A percentile compares a stretch with the other conserved stretches of the same genome.
Conservation (phyloP, 2,329 filamentous ascomycete genomes). For the Alternaria incomplexa region DNA sequence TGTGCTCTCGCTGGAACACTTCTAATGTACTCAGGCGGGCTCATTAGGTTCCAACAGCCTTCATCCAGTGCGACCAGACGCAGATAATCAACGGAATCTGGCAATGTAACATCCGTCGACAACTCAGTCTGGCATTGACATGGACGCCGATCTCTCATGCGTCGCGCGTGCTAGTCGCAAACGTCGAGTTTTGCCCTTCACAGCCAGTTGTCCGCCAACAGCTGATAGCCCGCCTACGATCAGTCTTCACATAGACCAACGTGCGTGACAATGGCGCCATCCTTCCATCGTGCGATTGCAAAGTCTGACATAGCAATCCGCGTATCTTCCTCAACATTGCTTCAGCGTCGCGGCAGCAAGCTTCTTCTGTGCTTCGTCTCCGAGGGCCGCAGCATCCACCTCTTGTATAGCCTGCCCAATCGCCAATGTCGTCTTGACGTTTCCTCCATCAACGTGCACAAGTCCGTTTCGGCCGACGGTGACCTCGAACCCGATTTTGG, state of each 20-base stretch:
- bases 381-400: slow-evolving; percentile 73
- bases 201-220: not conserved
- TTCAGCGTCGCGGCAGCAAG: slow-evolving; percentile 71
- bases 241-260: not conserved
- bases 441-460: slow-evolving; percentile 88
- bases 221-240: not conserved
- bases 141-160: not conserved
- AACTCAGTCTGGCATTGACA: not conserved
- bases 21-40: not conserved
- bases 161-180: not conserved
- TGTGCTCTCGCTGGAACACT: not conserved
- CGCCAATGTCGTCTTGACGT: slow-evolving; percentile 71
- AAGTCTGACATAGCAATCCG: not conserved
- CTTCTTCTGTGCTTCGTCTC: slow-evolving; percentile 71
- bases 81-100: not conserved
- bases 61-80: not conserved
- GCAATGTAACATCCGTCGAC: not conserved
- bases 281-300: not conserved
- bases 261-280: not conserved
- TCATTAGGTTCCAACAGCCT: not conserved
- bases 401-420: slow-evolving; percentile 80
- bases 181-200: not conserved
- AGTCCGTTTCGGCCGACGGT: slow-evolving; percentile 91
- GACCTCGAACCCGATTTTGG: slow-evolving; percentile 87
- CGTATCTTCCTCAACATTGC: slow-evolving; percentile 49